Conservation (phyloP, 202 grass and related monocot genomes). For the Hordeum pubiflorum region DNA sequence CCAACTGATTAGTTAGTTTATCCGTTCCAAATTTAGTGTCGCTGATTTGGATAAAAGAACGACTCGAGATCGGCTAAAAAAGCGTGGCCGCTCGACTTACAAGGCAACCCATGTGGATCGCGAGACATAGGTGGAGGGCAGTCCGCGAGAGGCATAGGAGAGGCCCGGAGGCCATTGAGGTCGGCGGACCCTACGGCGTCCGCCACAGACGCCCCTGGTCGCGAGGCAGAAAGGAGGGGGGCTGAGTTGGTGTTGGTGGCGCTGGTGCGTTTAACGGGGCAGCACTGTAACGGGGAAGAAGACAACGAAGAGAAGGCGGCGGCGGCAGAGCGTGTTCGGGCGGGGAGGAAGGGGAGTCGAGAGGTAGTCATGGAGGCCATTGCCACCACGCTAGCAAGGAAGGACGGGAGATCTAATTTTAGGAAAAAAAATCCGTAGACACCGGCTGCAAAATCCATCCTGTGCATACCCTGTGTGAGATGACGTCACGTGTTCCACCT, state of each 20-base stretch:
- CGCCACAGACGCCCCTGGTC: neutral
- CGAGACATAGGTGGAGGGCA: neutral
- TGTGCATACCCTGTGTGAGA: too few species aligned
- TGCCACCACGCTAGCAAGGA: neutral
- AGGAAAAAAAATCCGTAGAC: too few species aligned
- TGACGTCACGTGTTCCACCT: too few species aligned
- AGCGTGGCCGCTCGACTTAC: constrained; percentile 7
- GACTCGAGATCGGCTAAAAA: neutral
- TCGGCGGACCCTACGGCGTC: neutral
- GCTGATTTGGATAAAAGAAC: neutral
- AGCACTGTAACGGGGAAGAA: neutral
- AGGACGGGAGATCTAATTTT: too few species aligned
- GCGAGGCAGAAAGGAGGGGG: neutral
- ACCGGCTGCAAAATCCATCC: too few species aligned
- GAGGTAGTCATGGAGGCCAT: constrained; percentile 30
- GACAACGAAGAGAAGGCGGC: neutral
- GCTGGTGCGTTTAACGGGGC: constrained; percentile 24
- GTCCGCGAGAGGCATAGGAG: neutral
- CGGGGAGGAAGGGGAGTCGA: constrained; percentile 21
- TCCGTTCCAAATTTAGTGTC: too few species aligned
- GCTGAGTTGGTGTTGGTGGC: neutral
- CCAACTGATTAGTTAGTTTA: neutral
- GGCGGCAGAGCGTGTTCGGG: neutral
- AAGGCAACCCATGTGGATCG: constrained; percentile 18
- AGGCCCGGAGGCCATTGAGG: constrained; percentile 14